Percentiles rank a stretch among this genome's conserved stretches.
These are phyloP conservation scores for Rhodofomes roseus DNA, from an alignment of 1,284 basidiomycete species.

Conservation along the genomic window DNA sequence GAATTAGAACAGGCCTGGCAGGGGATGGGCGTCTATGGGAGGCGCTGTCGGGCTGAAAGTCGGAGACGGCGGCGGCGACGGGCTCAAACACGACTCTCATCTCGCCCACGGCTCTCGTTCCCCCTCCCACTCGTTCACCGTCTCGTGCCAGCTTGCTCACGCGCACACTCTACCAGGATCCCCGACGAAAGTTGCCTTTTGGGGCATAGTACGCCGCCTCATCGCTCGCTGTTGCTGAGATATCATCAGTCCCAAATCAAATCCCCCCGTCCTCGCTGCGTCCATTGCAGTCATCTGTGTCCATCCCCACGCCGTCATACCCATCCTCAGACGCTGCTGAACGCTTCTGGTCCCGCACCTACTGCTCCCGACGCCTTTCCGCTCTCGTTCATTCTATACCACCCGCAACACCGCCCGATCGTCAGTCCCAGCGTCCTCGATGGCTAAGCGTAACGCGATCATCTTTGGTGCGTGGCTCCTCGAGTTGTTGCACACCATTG, in stretches of 20 bases:
- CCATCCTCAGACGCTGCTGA: conserved; percentile 10
- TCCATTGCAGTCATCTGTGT: not conserved
- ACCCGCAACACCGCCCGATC: not conserved
- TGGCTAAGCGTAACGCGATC: conserved; percentile 59
- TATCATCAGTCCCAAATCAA: conserved; percentile 7
- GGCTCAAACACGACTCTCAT: not conserved
- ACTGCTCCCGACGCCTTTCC: conserved; percentile 4
- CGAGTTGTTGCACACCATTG: not conserved
- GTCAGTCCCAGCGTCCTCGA: conserved; percentile 8
- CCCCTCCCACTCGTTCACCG: conserved; percentile 1
- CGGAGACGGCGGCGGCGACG: not conserved
- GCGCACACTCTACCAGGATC: not conserved
- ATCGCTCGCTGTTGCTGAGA: conserved; percentile 7
- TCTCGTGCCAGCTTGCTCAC: not conserved
- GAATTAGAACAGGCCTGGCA: too few species aligned
- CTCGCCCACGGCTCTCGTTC: not conserved
- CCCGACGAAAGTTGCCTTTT: conserved; percentile 8
- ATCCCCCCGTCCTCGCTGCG: not conserved
- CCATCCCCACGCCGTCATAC: conserved; percentile 3
- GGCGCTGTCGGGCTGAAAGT: not conserved
- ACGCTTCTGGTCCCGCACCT: conserved; percentile 9
- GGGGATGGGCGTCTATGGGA: not conserved
- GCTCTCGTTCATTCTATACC: conserved; percentile 2
- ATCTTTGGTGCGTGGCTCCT: conserved; percentile 60
- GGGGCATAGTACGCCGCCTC: conserved; percentile 8